Evolutionary conservation across 2,329 filamentous ascomycete genomes (phyloP).

Genomic region (Arthrobotrys megalospora): DNA sequence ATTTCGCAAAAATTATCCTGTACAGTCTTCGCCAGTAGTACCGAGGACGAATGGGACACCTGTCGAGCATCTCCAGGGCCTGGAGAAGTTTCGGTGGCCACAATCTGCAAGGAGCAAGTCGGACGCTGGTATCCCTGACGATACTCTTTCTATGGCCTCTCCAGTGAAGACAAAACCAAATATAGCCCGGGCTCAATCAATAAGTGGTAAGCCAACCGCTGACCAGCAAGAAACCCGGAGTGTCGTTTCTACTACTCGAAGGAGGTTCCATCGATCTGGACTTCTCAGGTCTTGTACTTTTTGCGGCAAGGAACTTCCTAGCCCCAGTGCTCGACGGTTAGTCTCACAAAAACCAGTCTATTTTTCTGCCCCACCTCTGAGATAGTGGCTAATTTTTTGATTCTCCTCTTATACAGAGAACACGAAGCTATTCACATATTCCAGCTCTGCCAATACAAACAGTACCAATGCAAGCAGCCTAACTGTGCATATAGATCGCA

Average conservation of each 20-base stretch:
- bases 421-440: conserved; percentile 51
- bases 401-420: conserved; percentile 22
- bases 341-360: not conserved
- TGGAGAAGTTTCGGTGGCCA: conserved; percentile 18
- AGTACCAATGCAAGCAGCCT: conserved; percentile 48
- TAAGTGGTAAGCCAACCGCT: conserved; percentile 21
- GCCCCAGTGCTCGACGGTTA: conserved; percentile 56
- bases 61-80: not conserved
- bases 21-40: conserved; percentile 21
- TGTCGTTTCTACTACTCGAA: conserved; percentile 36
- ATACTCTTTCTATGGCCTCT: conserved; percentile 17
- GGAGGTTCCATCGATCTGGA: not conserved
- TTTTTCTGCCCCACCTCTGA: not conserved
- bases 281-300: conserved; percentile 40
- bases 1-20: conserved; percentile 31
- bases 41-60: conserved; percentile 3
- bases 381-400: not conserved
- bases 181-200: not conserved
- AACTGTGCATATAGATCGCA: conserved; percentile 40
- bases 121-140: conserved; percentile 6
- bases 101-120: conserved; percentile 30
- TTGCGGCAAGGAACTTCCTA: conserved; percentile 47
- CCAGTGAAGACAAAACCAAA: conserved; percentile 17
- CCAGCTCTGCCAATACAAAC: conserved; percentile 39
- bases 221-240: conserved; percentile 49